A percentile compares a stretch with the other conserved stretches of the same genome.
Conservation (phyloP, 139 green algal genomes). For the Chloropicon primus region DNA sequence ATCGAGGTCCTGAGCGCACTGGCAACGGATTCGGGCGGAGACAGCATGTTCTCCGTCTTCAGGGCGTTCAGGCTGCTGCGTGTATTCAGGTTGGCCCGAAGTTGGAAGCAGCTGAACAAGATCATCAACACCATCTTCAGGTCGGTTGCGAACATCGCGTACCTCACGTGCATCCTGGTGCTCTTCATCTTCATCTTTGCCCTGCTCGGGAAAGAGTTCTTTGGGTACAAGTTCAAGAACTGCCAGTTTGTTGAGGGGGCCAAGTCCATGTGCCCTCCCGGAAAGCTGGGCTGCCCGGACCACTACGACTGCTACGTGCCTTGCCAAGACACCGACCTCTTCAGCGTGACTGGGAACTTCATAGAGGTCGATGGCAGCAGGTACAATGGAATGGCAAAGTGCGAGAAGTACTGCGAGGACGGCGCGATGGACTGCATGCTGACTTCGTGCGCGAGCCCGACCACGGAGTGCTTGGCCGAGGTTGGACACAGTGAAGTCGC, state of each 20-base stretch:
- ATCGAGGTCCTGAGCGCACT: constrained; percentile 25
- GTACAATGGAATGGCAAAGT: constrained; percentile 31
- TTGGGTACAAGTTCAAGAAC: constrained; percentile 31
- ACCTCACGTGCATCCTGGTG: constrained; percentile 42
- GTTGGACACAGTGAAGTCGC: constrained; percentile 27
- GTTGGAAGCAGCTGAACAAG: constrained; percentile 47
- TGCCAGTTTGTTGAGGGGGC: constrained; percentile 13
- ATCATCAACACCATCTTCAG: constrained; percentile 46
- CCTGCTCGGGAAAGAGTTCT: constrained; percentile 60
- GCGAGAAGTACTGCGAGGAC: constrained; percentile 23
- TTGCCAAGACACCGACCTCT: constrained; percentile 16
- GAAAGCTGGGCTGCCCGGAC: constrained; percentile 22
- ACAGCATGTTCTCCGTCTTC: constrained; percentile 40
- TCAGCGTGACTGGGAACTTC: constrained; percentile 6
- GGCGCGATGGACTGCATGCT: not conserved
- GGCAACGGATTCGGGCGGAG: not conserved
- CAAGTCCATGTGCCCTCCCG: constrained; percentile 28
- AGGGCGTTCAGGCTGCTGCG: constrained; percentile 49
- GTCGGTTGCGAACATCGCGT: constrained; percentile 33
- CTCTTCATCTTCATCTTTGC: constrained; percentile 55
- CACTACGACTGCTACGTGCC: constrained; percentile 39
- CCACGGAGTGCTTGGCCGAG: constrained; percentile 5
- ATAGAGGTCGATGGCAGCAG: constrained; percentile 17
- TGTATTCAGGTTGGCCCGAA: constrained; percentile 45
- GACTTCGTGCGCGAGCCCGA: not conserved